Conservation (phyloP, 345 rosid species). For the Clarkia xantiana region DNA sequence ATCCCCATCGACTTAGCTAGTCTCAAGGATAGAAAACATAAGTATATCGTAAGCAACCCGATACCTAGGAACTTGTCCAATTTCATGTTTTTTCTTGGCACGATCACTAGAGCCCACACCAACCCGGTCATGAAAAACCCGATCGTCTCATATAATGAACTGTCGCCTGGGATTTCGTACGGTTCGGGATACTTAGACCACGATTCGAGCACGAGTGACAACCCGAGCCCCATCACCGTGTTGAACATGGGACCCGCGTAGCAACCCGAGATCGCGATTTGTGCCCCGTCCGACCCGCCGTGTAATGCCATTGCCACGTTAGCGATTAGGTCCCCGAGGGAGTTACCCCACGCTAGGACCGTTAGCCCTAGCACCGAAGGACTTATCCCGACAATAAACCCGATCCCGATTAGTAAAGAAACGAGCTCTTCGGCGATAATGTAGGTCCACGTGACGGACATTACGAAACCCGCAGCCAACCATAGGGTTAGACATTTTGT, state of each 20-base stretch:
- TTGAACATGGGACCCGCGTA: slow-evolving; percentile 91
- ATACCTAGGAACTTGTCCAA: slow-evolving; percentile 44
- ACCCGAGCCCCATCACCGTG: slow-evolving; percentile 62
- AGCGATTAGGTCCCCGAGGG: slow-evolving; percentile 75
- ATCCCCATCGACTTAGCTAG: slow-evolving; percentile 27
- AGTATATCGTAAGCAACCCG: slow-evolving; percentile 67
- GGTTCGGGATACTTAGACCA: slow-evolving; percentile 44
- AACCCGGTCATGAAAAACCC: slow-evolving; percentile 56
- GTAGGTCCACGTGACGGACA: slow-evolving; percentile 89
- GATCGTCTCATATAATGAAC: slow-evolving; percentile 49
- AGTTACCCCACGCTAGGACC: slow-evolving; percentile 93
- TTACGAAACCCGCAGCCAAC: slow-evolving; percentile 68
- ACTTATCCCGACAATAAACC: slow-evolving; percentile 50
- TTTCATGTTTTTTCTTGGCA: slow-evolving; percentile 62
- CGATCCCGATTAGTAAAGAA: slow-evolving; percentile 52
- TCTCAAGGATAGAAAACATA: slow-evolving; percentile 51
- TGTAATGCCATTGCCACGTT: slow-evolving; percentile 66
- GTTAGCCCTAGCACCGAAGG: slow-evolving; percentile 80
- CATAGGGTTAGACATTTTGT: slow-evolving; percentile 45
- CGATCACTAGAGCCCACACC: slow-evolving; percentile 70
- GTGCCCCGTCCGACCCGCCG: slow-evolving; percentile 67
- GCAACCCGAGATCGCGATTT: slow-evolving; percentile 85
- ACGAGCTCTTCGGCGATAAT: slow-evolving; percentile 71
- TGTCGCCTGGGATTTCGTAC: slow-evolving; percentile 43
- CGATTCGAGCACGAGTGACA: slow-evolving; percentile 49